Conservation (phyloP, 495 filamentous ascomycete species). For the Echria macrotheca region DNA sequence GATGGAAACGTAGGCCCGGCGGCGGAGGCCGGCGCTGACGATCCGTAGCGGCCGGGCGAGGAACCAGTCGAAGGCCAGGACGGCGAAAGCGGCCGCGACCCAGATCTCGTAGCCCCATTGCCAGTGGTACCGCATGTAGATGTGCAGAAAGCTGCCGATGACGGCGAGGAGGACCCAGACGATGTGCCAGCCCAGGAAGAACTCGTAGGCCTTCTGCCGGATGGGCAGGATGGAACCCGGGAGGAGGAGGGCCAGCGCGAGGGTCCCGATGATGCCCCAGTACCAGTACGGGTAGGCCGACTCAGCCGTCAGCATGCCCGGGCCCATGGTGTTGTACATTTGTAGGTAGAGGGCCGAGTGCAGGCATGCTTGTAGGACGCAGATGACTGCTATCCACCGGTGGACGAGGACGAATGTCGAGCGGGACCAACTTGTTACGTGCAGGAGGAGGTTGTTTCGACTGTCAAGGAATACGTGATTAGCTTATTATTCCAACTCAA, state of each 20-base stretch:
- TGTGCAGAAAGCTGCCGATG: slow-evolving; percentile 33
- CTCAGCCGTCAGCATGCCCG: not conserved
- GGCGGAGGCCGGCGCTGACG: slow-evolving; percentile 25
- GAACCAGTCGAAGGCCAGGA: no score
- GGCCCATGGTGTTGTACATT: slow-evolving; percentile 11
- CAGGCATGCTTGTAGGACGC: slow-evolving; percentile 30
- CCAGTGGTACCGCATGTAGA: slow-evolving; percentile 21
- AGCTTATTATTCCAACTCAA: no score
- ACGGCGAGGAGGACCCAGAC: slow-evolving; percentile 19
- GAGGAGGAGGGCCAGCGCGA: slow-evolving; percentile 16
- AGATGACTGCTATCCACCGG: slow-evolving; percentile 43
- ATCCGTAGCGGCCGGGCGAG: slow-evolving; percentile 34
- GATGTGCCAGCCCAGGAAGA: slow-evolving; percentile 27
- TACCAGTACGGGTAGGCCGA: slow-evolving; percentile 28
- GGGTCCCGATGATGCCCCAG: slow-evolving; percentile 31
- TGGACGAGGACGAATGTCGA: slow-evolving; percentile 42
- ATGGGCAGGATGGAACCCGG: slow-evolving; percentile 16
- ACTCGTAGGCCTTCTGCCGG: slow-evolving; percentile 19
- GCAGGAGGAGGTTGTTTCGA: slow-evolving; percentile 46
- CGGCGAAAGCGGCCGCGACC: slow-evolving; percentile 31
- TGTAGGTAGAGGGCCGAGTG: slow-evolving; percentile 29
- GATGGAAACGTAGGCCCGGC: slow-evolving; percentile 25
- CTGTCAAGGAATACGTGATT: no score
- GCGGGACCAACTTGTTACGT: slow-evolving; percentile 43
- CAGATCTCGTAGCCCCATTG: slow-evolving; percentile 39